Base-by-base conservation (phyloP, 805 yeast species). In the Lipomyces orientalis region DNA sequence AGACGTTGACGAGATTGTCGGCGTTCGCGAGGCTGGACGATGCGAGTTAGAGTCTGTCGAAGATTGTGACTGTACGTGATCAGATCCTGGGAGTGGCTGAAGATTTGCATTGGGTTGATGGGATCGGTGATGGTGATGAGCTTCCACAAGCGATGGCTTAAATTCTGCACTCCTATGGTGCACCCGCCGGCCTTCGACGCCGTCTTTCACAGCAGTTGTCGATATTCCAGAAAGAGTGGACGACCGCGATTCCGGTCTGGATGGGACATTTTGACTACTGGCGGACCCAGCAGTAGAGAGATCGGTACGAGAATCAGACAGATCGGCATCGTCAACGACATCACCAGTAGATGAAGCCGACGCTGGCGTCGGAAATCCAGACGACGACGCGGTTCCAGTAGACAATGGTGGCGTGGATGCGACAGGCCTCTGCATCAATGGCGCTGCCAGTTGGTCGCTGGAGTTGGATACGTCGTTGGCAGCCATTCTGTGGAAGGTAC, bases 181-280 rank as follows among this genome's bases (percentile, higher is more conserved):
- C 14, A 63, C 79, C 59, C 84, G 78, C 67, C 85, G 84, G 4
- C 93, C 93, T 74, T 88, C 91, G 3, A 88, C 76, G 0, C 93
- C 92, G 75, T 89, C 92, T 72, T 89, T 88, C 19, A 90, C 87
- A 29, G 92, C 92, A 4, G 89, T 87, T 52, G 88, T 87, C 0
- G 91, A 88, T n/a, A 88, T 75, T 43, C 90, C 88, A 0, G 91
- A 87, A 51, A 76, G 64, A 0, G 90, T 86, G 22, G 85, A 84
- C 58, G 84, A 83, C 60, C 91, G 81, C 0, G 91, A 87, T 25
- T 85, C 74, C 0, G 90, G 89, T 56, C 90, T 39, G 9, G 68
- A 65, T 12, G 65, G 68, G 12, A 29, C 51, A 16, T 22, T 54
- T n/a, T 19, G 10, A 19, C 57, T 54, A 14, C 10, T 14, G 35